Evolutionary conservation across 352 stramenopile genomes (phyloP).

Genomic region (Phytopythium helicoides): DNA sequence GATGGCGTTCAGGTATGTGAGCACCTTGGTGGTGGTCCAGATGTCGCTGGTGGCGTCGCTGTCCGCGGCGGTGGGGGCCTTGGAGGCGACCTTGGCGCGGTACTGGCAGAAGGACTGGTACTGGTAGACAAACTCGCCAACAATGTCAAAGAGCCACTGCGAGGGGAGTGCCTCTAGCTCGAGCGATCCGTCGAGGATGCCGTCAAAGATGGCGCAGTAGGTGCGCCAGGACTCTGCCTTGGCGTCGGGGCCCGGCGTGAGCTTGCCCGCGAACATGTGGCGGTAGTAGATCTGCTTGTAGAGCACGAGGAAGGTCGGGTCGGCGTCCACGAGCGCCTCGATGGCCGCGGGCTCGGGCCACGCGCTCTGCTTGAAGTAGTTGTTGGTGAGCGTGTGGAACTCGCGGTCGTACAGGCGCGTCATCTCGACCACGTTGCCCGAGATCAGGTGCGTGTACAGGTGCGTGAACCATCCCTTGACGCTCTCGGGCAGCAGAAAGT

Average conservation of each 20-base stretch:
- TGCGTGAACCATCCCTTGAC: constrained; percentile 89
- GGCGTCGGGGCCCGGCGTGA: constrained; percentile 85
- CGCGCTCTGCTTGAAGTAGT: constrained; percentile 94
- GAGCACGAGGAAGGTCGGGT: constrained; percentile 92
- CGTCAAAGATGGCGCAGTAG: constrained; percentile 95
- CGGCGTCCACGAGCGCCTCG: constrained; percentile 79
- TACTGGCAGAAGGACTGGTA: constrained; percentile 99
- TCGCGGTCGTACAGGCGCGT: constrained; percentile 86
- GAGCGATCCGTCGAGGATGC: constrained; percentile 84
- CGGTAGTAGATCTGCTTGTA: constrained; percentile 98
- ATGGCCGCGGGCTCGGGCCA: constrained; percentile 92
- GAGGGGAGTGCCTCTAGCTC: constrained; percentile 87
- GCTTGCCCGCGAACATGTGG: constrained; percentile 91
- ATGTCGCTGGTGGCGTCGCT: constrained; percentile 86
- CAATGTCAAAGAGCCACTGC: constrained; percentile 98
- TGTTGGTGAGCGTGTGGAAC: constrained; percentile 86
- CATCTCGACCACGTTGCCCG: constrained; percentile 82
- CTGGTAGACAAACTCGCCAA: constrained; percentile 99
- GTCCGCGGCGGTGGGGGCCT: constrained; percentile 46
- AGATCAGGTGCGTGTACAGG: constrained; percentile 85
- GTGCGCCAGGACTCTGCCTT: constrained; percentile 93
- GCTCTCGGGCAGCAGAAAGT: constrained; percentile 85
- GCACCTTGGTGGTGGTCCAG: constrained; percentile 95
- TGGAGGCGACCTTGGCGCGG: constrained; percentile 78
- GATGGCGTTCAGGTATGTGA: constrained; percentile 94